Evolutionary conservation across 441 rosid species (phyloP).

Genomic region (Mallotus japonicus): DNA sequence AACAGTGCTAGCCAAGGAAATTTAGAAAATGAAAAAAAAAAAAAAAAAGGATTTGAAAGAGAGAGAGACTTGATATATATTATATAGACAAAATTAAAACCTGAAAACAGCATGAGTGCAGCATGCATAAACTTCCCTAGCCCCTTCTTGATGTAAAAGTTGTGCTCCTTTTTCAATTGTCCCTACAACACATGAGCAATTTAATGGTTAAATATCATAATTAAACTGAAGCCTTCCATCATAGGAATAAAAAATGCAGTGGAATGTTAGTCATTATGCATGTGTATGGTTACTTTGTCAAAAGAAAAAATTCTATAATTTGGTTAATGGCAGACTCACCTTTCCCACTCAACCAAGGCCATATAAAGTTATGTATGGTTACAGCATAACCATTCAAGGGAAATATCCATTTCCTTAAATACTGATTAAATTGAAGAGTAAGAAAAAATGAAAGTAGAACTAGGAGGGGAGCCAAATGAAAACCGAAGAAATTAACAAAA

Average conservation of each 20-base stretch:
- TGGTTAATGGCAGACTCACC: neutral
- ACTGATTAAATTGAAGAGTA: neutral
- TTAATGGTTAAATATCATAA: neutral
- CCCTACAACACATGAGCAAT: constrained; percentile 39
- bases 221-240: neutral
- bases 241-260: neutral
- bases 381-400: too few species aligned
- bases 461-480: neutral
- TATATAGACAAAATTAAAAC: constrained; percentile 34
- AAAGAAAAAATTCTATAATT: too few species aligned
- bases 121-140: constrained; percentile 94
- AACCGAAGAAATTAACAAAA: neutral
- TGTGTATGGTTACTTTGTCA: neutral
- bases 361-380: too few species aligned
- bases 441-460: neutral
- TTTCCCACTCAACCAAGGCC: neutral
- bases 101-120: constrained; percentile 93
- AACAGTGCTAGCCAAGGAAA: too few species aligned
- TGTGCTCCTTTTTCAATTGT: constrained; percentile 94
- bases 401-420: too few species aligned
- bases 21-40: neutral
- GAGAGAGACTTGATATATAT: too few species aligned
- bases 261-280: neutral
- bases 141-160: constrained; percentile 92
- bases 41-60: neutral